A percentile compares a stretch with the other conserved stretches of the same genome.
Evolutionary conservation across 176 grass and related monocot genomes (phyloP).

Genomic region (Leersia perrieri): DNA sequence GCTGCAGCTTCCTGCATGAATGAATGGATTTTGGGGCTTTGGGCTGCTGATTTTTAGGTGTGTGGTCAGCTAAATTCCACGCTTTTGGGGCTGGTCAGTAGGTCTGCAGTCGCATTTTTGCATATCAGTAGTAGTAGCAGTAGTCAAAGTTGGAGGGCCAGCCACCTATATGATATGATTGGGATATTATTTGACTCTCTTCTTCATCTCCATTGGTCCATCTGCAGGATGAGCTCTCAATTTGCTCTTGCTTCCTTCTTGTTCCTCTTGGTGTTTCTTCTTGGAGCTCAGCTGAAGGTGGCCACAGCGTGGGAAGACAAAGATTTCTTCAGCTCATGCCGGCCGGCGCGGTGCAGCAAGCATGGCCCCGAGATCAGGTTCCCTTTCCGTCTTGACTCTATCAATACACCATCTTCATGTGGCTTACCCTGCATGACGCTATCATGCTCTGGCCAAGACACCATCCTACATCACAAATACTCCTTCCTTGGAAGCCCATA

Average conservation of each 20-base stretch:
- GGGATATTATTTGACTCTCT: too few species aligned
- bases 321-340: constrained; percentile 36
- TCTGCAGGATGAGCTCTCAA: background rate
- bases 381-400: constrained; percentile 32
- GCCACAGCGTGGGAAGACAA: constrained; percentile 8
- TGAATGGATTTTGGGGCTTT: too few species aligned
- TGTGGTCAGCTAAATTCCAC: too few species aligned
- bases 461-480: constrained; percentile 40
- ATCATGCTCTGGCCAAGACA: constrained; percentile 40
- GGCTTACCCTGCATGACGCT: constrained; percentile 34
- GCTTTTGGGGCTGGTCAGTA: too few species aligned
- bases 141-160: too few species aligned
- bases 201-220: too few species aligned
- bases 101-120: too few species aligned
- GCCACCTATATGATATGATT: too few species aligned
- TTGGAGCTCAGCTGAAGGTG: background rate
- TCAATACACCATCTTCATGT: constrained; percentile 14
- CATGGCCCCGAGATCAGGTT: constrained; percentile 49
- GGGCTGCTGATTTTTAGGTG: too few species aligned
- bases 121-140: too few species aligned
- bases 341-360: constrained; percentile 14
- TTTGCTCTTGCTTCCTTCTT: background rate
- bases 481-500: background rate
- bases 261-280: constrained; percentile 11
- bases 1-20: background rate